Conservation (phyloP, 371 early-diverging fungal species). For the Rhizopus sp. region DNA sequence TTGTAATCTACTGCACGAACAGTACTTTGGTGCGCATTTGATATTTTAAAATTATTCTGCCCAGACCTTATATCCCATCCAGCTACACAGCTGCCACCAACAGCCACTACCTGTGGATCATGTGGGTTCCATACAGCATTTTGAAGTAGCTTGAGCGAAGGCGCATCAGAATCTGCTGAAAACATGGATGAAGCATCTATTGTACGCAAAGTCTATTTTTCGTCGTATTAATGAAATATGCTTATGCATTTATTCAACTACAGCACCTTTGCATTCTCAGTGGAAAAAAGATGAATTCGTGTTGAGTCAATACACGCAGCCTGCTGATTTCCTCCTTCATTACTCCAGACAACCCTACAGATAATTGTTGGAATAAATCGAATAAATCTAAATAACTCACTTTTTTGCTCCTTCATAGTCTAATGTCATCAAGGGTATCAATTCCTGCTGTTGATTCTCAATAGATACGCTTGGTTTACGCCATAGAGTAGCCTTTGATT, state of each 20-base stretch:
- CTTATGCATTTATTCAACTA: neutral
- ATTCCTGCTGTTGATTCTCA: neutral
- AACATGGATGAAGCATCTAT: conserved; percentile 21
- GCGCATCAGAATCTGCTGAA: conserved; percentile 6
- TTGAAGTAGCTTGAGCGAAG: conserved; percentile 26
- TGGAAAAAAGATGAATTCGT: conserved; percentile 17
- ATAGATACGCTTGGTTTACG: conserved; percentile 13
- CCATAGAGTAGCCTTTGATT: conserved; percentile 42
- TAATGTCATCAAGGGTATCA: conserved; percentile 9
- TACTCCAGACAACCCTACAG: conserved; percentile 44
- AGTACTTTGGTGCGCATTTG: conserved; percentile 65
- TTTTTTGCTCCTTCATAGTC: conserved; percentile 23
- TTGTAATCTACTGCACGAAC: conserved; percentile 84
- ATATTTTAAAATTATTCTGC: conserved; percentile 44
- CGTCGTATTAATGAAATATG: neutral
- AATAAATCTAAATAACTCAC: conserved; percentile 4
- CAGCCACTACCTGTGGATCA: conserved; percentile 56
- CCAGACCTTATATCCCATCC: conserved; percentile 74
- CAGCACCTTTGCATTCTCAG: conserved; percentile 11
- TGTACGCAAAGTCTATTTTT: conserved; percentile 11
- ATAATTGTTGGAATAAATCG: neutral
- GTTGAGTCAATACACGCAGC: conserved; percentile 28
- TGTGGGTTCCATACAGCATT: conserved; percentile 81
- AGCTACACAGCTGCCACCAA: conserved; percentile 56
- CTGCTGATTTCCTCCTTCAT: conserved; percentile 19